Base-by-base conservation (phyloP, 2,329 filamentous ascomycete genomes). In the Phyllosticta citriasiana region DNA sequence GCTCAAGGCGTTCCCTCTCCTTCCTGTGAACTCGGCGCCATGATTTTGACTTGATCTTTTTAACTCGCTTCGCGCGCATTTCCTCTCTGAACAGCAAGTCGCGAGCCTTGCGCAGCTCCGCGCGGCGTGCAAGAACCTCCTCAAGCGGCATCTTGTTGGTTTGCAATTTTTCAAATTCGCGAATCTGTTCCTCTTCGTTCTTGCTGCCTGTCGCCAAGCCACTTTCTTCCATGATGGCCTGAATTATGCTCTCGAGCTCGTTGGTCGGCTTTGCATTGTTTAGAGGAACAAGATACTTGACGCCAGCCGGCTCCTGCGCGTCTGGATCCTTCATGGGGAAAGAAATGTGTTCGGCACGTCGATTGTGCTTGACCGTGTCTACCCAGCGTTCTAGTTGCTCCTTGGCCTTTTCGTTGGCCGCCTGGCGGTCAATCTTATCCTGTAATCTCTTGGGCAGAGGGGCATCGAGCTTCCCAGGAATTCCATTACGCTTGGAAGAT, bases 11-110 rank as follows among this genome's bases (percentile, higher is more conserved):
- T 70, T 87, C 83, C 14, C 84, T 79, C 70, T 88, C 89, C 71
- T 88, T 96, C 47, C 93, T 86, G 74, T 97, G 93, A 14, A 97
- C 88, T 53, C 92, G 87, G 60, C 93, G 89, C 72, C 96, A 99
- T 0, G 91, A 84, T 74, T 97, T 99, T 72, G 89, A 95, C 81
- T 99, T 99, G 78, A 99, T 99, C 79, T 97, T 97, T 78, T 97
- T 96, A 76, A 99, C 91, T 25, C 94, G 87, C 76, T 92, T 95
- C 7, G 91, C 84, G 61, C 91, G 88, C 53, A 91, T 87, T 69
- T 95, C 88, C 75, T 97, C 93, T 10, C 92, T 84, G 68, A 95
- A 96, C 65, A 93, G 82, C 7, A 96, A 77, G 68, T 97, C 93
- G 66, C 94, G 83, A 65, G 89, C 86, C 72, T 86, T 86, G 12